A percentile compares a stretch with the other conserved stretches of the same genome.
These are phyloP conservation scores for Globisporangium cystogenes DNA, from an alignment of 352 stramenopile species.

Conservation along the genomic window DNA sequence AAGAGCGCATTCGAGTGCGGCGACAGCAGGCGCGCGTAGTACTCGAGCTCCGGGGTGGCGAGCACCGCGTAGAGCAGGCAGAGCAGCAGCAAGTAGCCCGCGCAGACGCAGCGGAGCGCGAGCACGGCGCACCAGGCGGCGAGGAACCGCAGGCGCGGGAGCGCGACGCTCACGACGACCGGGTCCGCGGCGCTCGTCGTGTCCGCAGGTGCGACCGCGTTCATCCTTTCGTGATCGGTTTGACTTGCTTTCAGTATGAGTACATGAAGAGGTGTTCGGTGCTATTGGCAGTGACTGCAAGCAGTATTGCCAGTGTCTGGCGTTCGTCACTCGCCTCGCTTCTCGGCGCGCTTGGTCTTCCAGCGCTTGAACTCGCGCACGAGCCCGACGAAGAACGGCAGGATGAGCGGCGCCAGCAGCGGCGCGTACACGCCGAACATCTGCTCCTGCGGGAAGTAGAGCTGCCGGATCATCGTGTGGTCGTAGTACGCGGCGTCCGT, in stretches of 20 bases:
- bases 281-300: too few species aligned
- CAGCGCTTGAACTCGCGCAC: conserved; percentile 47
- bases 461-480: conserved; percentile 65
- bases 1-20: conserved; percentile 3
- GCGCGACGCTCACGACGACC: conserved; percentile 10
- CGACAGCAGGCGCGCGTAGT: conserved; percentile 13
- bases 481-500: conserved; percentile 58
- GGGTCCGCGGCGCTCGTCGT: background rate
- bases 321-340: too few species aligned
- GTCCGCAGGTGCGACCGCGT: background rate
- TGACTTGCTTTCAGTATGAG: too few species aligned
- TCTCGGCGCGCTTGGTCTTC: conserved; percentile 23
- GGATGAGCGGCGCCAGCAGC: conserved; percentile 50
- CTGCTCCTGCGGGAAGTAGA: conserved; percentile 69
- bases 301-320: too few species aligned
- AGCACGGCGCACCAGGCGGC: conserved; percentile 7
- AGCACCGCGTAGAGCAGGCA: conserved; percentile 9
- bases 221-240: background rate
- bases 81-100: conserved; percentile 5
- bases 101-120: conserved; percentile 1
- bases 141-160: conserved; percentile 2
- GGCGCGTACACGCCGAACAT: conserved; percentile 62
- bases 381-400: conserved; percentile 52
- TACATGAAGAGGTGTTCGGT: too few species aligned
- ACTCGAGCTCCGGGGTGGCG: conserved; percentile 8